A percentile compares a stretch with the other conserved stretches of the same genome.
These are phyloP conservation scores for Polyporus arcularius DNA, from an alignment of 768 basidiomycete species.

Conservation along the genomic window DNA sequence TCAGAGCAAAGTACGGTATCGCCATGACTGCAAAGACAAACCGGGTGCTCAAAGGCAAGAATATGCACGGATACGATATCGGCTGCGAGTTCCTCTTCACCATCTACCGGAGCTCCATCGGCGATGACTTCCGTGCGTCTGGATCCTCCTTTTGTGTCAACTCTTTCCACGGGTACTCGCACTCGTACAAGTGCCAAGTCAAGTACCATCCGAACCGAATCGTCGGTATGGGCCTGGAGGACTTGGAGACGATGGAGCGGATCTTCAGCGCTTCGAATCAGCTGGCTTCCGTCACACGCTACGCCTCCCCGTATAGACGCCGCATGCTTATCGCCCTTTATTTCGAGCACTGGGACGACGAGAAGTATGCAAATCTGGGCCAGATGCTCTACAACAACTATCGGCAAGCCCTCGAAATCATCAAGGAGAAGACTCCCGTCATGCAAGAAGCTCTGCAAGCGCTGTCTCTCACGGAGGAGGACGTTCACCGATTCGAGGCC, in stretches of 20 bases:
- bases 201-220: constrained; percentile 33
- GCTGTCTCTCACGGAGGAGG: too few species aligned
- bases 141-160: constrained; percentile 18
- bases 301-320: constrained; percentile 31
- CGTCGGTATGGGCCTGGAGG: constrained; percentile 36
- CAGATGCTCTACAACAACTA: constrained; percentile 32
- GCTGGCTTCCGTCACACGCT: constrained; percentile 28
- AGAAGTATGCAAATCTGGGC: constrained; percentile 36
- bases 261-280: constrained; percentile 23
- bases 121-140: neutral
- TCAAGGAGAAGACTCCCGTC: constrained; percentile 19
- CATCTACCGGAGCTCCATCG: constrained; percentile 12
- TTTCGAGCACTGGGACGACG: constrained; percentile 37
- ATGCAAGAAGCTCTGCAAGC: too few species aligned
- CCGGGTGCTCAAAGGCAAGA: neutral
- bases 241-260: constrained; percentile 26
- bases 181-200: constrained; percentile 36
- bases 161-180: constrained; percentile 39
- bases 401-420: constrained; percentile 31
- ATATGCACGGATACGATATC: constrained; percentile 20
- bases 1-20: constrained; percentile 26
- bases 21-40: constrained; percentile 14
- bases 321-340: constrained; percentile 33
- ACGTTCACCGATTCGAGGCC: too few species aligned
- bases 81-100: constrained; percentile 22